Conservation (phyloP, 305 asterid genomes). For the Rubia peregrina region DNA sequence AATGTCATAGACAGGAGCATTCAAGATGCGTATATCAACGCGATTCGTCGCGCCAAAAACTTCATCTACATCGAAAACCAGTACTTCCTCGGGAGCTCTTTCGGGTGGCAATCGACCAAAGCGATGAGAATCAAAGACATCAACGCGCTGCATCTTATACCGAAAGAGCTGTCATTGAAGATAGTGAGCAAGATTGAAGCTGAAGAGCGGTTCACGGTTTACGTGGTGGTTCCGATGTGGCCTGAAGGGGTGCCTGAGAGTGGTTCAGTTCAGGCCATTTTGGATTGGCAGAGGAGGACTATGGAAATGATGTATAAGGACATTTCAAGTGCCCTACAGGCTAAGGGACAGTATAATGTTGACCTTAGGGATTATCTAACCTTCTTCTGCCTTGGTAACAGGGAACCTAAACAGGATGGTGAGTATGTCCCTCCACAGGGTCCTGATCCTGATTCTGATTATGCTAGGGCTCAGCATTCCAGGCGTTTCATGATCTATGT, state of each 20-base stretch:
- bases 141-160: slow-evolving; percentile 66
- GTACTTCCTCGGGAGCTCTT: slow-evolving; percentile 82
- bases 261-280: slow-evolving; percentile 69
- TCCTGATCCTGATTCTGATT: slow-evolving; percentile 57
- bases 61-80: slow-evolving; percentile 86
- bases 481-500: slow-evolving; percentile 92
- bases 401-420: slow-evolving; percentile 37
- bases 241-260: slow-evolving; percentile 86
- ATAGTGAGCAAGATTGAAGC: slow-evolving; percentile 67
- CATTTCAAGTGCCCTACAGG: slow-evolving; percentile 39
- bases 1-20: slow-evolving; percentile 69
- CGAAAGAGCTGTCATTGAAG: slow-evolving; percentile 77
- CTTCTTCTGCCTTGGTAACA: slow-evolving; percentile 83
- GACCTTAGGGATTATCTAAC: slow-evolving; percentile 65
- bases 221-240: slow-evolving; percentile 91
- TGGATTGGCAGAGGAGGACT: slow-evolving; percentile 90
- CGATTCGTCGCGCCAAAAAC: slow-evolving; percentile 70
- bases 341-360: slow-evolving; percentile 37
- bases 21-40: slow-evolving; percentile 78
- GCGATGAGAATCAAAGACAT: slow-evolving; percentile 39
- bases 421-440: slow-evolving; percentile 53
- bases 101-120: slow-evolving; percentile 48
- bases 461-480: slow-evolving; percentile 59
- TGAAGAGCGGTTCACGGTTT: slow-evolving; percentile 61
- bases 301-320: slow-evolving; percentile 92